Conservation (phyloP, 768 basidiomycete species). For the Termitomyces bulborhizus region DNA sequence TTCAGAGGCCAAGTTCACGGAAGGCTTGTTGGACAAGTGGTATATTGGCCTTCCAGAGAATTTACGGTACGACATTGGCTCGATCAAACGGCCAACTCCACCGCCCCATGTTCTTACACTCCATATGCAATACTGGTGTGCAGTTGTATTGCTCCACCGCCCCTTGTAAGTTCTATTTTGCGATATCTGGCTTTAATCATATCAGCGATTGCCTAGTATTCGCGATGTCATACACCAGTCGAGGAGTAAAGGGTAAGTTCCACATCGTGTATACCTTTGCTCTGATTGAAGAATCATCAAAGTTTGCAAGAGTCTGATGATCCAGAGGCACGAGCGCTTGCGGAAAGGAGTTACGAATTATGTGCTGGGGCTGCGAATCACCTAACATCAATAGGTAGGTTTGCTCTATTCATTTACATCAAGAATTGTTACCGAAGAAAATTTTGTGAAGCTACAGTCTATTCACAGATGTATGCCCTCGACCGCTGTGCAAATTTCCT, state of each 20-base stretch:
- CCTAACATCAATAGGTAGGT: constrained; percentile 69
- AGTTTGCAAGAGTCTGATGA: constrained; percentile 42
- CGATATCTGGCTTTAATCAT: constrained; percentile 1
- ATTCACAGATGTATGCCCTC: constrained; percentile 57
- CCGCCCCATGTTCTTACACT: constrained; percentile 66
- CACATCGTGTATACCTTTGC: background rate
- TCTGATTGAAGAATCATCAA: constrained; percentile 6
- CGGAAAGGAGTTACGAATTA: constrained; percentile 64
- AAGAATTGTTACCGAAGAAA: background rate
- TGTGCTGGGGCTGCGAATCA: constrained; percentile 77
- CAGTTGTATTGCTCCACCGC: constrained; percentile 66
- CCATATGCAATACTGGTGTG: constrained; percentile 87
- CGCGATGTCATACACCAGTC: constrained; percentile 23
- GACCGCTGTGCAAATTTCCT: constrained; percentile 62
- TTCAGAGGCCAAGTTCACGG: constrained; percentile 49
- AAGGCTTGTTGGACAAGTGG: constrained; percentile 67
- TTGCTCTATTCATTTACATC: constrained; percentile 10
- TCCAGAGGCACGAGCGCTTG: constrained; percentile 42
- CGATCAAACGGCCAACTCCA: constrained; percentile 34
- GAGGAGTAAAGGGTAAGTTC: constrained; percentile 34
- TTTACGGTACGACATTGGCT: constrained; percentile 54
- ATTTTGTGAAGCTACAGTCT: constrained; percentile 40
- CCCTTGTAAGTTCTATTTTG: constrained; percentile 55
- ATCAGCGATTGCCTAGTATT: constrained; percentile 28
- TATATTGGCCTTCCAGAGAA: constrained; percentile 65